Evolutionary conservation across 352 stramenopile genomes (phyloP).

Genomic region (Aphanomyces astaci): DNA sequence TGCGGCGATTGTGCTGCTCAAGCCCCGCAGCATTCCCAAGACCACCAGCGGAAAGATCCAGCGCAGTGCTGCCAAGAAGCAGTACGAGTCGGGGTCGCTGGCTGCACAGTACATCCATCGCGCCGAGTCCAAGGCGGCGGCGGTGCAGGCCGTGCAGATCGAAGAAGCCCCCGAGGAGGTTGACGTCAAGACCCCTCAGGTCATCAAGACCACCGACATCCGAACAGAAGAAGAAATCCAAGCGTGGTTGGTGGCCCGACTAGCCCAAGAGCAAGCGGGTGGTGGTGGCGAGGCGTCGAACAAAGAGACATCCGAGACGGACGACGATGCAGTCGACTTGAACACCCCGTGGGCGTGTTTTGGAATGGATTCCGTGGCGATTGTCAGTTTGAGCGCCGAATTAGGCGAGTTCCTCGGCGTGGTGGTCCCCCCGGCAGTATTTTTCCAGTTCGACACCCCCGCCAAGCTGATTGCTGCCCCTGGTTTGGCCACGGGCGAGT

Average conservation of each 20-base stretch:
- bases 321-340: conserved; percentile 35
- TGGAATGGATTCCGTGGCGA: conserved; percentile 57
- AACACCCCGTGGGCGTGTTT: conserved; percentile 55
- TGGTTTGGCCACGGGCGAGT: conserved; percentile 43
- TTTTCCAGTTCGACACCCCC: conserved; percentile 64
- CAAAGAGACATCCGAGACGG: conserved; percentile 25
- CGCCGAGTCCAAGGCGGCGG: conserved; percentile 40
- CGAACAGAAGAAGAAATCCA: conserved; percentile 67
- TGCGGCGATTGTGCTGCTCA: conserved; percentile 62
- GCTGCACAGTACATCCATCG: conserved; percentile 9
- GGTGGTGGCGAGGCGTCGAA: conserved; percentile 11
- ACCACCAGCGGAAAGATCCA: conserved; percentile 83
- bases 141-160: not conserved
- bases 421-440: conserved; percentile 54
- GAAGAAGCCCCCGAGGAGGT: conserved; percentile 15
- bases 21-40: conserved; percentile 66
- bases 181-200: not conserved
- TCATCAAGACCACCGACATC: conserved; percentile 17
- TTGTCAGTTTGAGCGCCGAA: conserved; percentile 55
- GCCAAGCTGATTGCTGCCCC: conserved; percentile 49
- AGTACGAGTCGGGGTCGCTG: conserved; percentile 33
- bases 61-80: conserved; percentile 51
- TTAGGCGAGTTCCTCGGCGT: conserved; percentile 58
- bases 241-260: conserved; percentile 53
- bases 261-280: conserved; percentile 47